Evolutionary conservation across 805 yeast species (phyloP).

Genomic region (Candida glaebosa): DNA sequence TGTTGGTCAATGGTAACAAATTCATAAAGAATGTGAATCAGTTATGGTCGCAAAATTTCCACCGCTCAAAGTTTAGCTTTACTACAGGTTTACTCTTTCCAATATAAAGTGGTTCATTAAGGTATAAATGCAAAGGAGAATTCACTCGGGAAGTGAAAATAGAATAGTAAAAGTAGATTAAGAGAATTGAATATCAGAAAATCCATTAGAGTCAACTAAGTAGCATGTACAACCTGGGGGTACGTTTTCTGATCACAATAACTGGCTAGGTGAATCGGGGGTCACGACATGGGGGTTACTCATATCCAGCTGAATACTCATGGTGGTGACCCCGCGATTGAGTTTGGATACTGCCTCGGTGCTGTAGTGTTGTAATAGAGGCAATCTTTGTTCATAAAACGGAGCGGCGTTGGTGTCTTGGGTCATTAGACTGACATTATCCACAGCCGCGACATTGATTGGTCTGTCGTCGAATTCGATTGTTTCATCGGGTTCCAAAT

Average conservation of each 20-base stretch:
- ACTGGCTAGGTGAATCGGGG: not conserved
- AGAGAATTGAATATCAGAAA: not conserved
- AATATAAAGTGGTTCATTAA: too few species aligned
- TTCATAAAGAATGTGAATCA: conserved; percentile 10
- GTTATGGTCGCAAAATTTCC: conserved; percentile 1
- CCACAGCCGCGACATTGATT: not conserved
- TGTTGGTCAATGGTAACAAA: conserved; percentile 16
- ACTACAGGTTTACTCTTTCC: too few species aligned
- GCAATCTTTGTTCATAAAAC: conserved; percentile 23
- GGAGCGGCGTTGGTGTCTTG: conserved; percentile 13
- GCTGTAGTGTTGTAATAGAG: conserved; percentile 24
- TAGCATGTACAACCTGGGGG: too few species aligned
- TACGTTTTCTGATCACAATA: too few species aligned
- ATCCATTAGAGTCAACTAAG: too few species aligned
- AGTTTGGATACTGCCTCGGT: conserved; percentile 9
- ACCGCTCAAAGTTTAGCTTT: too few species aligned
- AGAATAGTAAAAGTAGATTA: too few species aligned
- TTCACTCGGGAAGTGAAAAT: not conserved
- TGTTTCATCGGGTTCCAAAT: conserved; percentile 1
- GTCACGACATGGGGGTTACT: not conserved
- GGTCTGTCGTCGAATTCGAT: not conserved
- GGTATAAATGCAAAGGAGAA: not conserved
- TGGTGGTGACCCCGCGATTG: conserved; percentile 1
- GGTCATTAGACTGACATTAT: too few species aligned
- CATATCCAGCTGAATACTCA: conserved; percentile 3